Percentiles rank a stretch among this genome's conserved stretches.
Evolutionary conservation across 1,284 basidiomycete genomes (phyloP).

Genomic region (Boletus hoseneyae): DNA sequence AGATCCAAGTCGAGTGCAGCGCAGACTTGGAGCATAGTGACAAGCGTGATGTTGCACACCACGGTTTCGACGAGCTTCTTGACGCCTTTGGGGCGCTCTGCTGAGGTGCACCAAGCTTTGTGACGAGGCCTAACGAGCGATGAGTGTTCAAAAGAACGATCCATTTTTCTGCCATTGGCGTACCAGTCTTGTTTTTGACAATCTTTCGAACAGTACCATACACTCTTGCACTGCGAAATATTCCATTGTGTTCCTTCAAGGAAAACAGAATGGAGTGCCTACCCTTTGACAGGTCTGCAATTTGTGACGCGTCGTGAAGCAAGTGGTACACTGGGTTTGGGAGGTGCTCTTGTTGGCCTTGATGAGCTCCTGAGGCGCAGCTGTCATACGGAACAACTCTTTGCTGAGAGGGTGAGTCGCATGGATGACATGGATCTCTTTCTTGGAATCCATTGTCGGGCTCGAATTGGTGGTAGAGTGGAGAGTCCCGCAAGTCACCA

Average conservation of each 20-base stretch:
- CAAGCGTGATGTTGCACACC: constrained; percentile 15
- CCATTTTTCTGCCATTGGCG: not conserved
- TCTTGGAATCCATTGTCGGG: not conserved
- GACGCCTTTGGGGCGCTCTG: constrained; percentile 23
- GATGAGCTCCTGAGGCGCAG: constrained; percentile 10
- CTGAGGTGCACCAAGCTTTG: constrained; percentile 17
- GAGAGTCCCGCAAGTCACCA: no score
- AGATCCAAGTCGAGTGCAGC: constrained; percentile 21
- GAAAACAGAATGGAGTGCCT: no score
- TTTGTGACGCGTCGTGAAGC: constrained; percentile 10
- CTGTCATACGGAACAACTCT: constrained; percentile 7
- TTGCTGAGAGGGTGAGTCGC: constrained; percentile 12
- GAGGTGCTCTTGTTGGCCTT: constrained; percentile 8
- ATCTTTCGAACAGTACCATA: constrained; percentile 30
- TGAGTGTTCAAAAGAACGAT: not conserved
- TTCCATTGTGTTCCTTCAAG: constrained; percentile 24
- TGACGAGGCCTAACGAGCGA: constrained; percentile 21
- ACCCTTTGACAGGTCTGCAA: constrained; percentile 17
- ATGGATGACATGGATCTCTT: constrained; percentile 8
- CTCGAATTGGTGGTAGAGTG: not conserved
- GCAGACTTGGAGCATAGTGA: constrained; percentile 19
- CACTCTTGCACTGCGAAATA: constrained; percentile 23
- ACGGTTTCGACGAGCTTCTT: constrained; percentile 22
- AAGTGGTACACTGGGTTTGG: constrained; percentile 18
- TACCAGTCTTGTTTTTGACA: constrained; percentile 23